A percentile compares a stretch with the other conserved stretches of the same genome.
Conservation (phyloP, 169 alveolate genomes). For the Plasmodium chabaudi region DNA sequence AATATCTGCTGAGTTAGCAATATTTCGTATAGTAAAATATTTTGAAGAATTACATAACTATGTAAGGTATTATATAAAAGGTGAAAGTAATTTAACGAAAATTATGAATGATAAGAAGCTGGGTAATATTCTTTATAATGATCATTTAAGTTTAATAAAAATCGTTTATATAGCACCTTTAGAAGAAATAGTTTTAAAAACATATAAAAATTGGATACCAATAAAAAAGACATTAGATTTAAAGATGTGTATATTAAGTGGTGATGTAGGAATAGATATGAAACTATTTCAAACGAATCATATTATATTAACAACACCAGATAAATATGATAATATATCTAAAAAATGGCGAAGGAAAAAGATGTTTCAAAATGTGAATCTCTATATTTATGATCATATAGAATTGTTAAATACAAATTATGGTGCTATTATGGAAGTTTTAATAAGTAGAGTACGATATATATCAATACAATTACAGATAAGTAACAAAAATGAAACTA, state of each 20-base stretch:
- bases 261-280: conserved; percentile 90
- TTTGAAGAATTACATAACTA: conserved; percentile 6
- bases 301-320: conserved; percentile 93
- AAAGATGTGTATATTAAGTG: conserved; percentile 85
- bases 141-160: conserved; percentile 22
- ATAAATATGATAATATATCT: conserved; percentile 93
- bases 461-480: conserved; percentile 90
- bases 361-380: conserved; percentile 86
- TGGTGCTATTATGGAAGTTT: conserved; percentile 93
- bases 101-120: conserved; percentile 35
- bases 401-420: conserved; percentile 90
- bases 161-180: conserved; percentile 70
- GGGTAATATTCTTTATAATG: conserved; percentile 12
- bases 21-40: conserved; percentile 8
- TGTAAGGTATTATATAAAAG: conserved; percentile 28
- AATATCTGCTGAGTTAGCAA: conserved; percentile 48
- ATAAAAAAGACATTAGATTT: conserved; percentile 18
- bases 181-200: conserved; percentile 45
- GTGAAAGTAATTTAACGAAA: conserved; percentile 20
- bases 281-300: conserved; percentile 84
- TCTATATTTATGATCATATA: conserved; percentile 95
- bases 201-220: conserved; percentile 42
- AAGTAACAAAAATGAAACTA: background rate
- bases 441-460: conserved; percentile 95
- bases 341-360: conserved; percentile 92